phyloP scores from a whole-genome alignment of 768 basidiomycete species.

The Boletus edulis region DNA sequence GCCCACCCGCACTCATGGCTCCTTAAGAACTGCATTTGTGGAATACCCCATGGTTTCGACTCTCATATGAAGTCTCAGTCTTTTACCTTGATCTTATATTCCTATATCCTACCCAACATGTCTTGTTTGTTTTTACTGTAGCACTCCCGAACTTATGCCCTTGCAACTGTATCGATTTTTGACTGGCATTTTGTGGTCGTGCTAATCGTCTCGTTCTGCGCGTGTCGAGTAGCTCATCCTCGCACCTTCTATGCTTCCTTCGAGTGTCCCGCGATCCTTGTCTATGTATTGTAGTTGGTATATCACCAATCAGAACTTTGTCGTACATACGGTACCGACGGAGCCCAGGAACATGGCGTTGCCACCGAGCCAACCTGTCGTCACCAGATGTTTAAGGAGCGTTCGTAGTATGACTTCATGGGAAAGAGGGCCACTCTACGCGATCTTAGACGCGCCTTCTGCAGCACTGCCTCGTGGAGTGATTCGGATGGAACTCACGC shows the following conservation, averaged over 20 bases:
- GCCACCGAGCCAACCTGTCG: too few relatives aligned
- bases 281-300: background rate
- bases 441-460: too few relatives aligned
- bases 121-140: constrained; percentile 13
- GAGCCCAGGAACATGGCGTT: too few relatives aligned
- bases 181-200: background rate
- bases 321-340: too few relatives aligned
- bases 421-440: too few relatives aligned
- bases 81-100: constrained; percentile 1
- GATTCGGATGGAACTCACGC: too few relatives aligned
- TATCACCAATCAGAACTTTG: background rate
- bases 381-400: too few relatives aligned
- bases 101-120: constrained; percentile 11
- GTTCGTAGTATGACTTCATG: too few relatives aligned
- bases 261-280: too few relatives aligned
- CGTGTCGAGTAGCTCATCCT: background rate
- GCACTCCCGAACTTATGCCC: constrained; percentile 5
- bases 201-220: too few relatives aligned
- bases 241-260: background rate
- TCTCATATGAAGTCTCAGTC: background rate
- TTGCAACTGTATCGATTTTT: constrained; percentile 6
- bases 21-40: constrained; percentile 9
- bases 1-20: constrained; percentile 32
- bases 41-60: constrained; percentile 1
- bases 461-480: too few relatives aligned